Evolutionary conservation across 2,329 filamentous ascomycete species (phyloP).

Genomic region (Sphaerostilbella broomeana): DNA sequence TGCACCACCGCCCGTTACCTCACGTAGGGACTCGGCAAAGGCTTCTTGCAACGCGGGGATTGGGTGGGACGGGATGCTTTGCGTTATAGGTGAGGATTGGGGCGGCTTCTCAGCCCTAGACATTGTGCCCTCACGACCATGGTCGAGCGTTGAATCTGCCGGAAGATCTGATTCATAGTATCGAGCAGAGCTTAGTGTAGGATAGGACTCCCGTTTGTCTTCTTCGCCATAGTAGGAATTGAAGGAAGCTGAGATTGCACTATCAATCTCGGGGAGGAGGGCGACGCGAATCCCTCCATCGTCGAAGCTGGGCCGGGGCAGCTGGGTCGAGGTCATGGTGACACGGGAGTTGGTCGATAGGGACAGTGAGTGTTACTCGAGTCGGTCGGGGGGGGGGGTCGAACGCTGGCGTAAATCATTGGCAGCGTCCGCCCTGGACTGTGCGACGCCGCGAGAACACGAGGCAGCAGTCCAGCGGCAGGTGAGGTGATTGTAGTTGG

Average conservation of each 20-base stretch:
- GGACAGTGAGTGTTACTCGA: neutral
- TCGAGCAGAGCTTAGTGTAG: conserved; percentile 9
- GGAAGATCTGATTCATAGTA: conserved; percentile 4
- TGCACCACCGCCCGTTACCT: conserved; percentile 51
- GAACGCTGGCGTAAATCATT: neutral
- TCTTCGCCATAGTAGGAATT: conserved; percentile 1
- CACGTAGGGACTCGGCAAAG: conserved; percentile 74
- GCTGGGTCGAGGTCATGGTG: conserved; percentile 23
- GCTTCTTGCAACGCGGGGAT: conserved; percentile 71
- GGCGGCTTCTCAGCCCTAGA: conserved; percentile 11
- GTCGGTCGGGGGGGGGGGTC: neutral
- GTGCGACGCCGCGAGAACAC: neutral
- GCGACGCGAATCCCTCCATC: conserved; percentile 25
- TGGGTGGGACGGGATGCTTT: conserved; percentile 49
- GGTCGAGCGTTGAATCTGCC: conserved; percentile 3
- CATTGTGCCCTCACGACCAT: conserved; percentile 9
- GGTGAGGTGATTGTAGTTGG: too few species aligned
- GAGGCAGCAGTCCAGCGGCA: too few species aligned
- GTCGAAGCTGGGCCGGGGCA: conserved; percentile 25
- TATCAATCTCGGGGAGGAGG: conserved; percentile 19
- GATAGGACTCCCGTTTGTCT: neutral
- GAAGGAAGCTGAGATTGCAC: conserved; percentile 4
- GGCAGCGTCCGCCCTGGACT: neutral
- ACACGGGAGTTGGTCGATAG: neutral
- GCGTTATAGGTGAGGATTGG: conserved; percentile 9